phyloP scores from a whole-genome alignment of 1,139 yeast species.

The Geotrichum candidum region DNA sequence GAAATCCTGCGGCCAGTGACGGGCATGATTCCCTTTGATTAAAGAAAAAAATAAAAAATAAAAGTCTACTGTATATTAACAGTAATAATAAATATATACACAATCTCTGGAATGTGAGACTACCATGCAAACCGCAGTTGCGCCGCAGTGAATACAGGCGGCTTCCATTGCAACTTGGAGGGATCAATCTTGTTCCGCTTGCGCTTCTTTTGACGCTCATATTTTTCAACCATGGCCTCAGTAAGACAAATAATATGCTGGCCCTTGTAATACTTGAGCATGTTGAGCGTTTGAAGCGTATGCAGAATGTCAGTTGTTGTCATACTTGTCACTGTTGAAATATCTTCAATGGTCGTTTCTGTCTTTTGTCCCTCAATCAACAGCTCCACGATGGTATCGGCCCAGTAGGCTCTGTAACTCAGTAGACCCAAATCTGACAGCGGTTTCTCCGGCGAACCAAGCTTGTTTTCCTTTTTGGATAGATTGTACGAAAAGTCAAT shows the following conservation, averaged over 20 bases:
- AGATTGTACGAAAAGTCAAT: slow-evolving; percentile 91
- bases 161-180: slow-evolving; percentile 73
- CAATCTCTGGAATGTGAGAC: slow-evolving; percentile 10
- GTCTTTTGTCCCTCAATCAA: slow-evolving; percentile 55
- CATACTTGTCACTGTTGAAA: slow-evolving; percentile 82
- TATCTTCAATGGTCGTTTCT: slow-evolving; percentile 89
- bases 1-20: slow-evolving; percentile 22
- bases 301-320: slow-evolving; percentile 93
- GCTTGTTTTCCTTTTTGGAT: slow-evolving; percentile 78
- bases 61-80: neutral
- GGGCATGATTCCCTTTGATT: slow-evolving; percentile 72
- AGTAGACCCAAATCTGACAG: slow-evolving; percentile 87
- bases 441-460: slow-evolving; percentile 97
- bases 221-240: slow-evolving; percentile 71
- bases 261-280: slow-evolving; percentile 87
- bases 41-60: slow-evolving; percentile 15
- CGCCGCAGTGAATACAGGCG: slow-evolving; percentile 94
- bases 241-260: slow-evolving; percentile 91
- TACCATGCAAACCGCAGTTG: slow-evolving; percentile 95
- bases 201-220: slow-evolving; percentile 66
- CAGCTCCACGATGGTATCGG: slow-evolving; percentile 75
- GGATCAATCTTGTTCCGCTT: slow-evolving; percentile 78
- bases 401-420: slow-evolving; percentile 94
- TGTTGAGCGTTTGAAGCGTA: slow-evolving; percentile 84
- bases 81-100: neutral